Evolutionary conservation across 345 rosid species (phyloP), one percentile per base, ranked within the genome.

Genomic region (Mallotus nudiflorus): DNA sequence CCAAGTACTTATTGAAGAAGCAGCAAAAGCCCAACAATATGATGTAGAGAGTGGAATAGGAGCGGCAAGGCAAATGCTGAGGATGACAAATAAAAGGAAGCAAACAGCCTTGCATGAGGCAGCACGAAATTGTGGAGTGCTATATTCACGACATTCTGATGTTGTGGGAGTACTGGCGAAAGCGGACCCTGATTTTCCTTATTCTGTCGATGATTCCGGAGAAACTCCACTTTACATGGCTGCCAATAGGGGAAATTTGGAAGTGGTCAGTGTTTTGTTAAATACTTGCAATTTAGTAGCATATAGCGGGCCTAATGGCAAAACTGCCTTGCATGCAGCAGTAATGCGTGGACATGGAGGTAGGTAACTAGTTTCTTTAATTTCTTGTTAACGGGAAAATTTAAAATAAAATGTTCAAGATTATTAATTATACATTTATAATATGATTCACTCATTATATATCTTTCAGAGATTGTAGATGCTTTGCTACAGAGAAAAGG

Each of bases 61-160:
- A 49, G 60, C 28, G 4, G 20, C 12, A 8, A 56, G 65, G 39
- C 22, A 5, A 9, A 40, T 71, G 70, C 45, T 72, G 33, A 9
- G 16, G 70, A 71, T 48, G 70, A 28, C 15, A 13, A 77, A 45
- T 63, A 16, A 48, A 37, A 49, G 19, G 19, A 61, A 67, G 33
- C 64, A 66, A 63, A 51, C 80, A 1, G 72, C 75, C 22, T 45
- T 77, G 45, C 81, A 77, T 16, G 74, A 73, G 65, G 70, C 76
- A 1, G 76, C 56, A 12, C 58, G 73, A 10, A 31, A 56, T 28
- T 20, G 33, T 63, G n/a, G n/a, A n/a, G n/a, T n/a, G n/a, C n/a
- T n/a, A n/a, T n/a, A n/a, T n/a, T n/a, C n/a, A n/a, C n/a, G n/a
- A n/a, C 67, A 77, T 11, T 19, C 62, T 40, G 29, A 64, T 9